Conservation (phyloP, 2,329 filamentous ascomycete genomes). For the Colletotrichum acutatum region DNA sequence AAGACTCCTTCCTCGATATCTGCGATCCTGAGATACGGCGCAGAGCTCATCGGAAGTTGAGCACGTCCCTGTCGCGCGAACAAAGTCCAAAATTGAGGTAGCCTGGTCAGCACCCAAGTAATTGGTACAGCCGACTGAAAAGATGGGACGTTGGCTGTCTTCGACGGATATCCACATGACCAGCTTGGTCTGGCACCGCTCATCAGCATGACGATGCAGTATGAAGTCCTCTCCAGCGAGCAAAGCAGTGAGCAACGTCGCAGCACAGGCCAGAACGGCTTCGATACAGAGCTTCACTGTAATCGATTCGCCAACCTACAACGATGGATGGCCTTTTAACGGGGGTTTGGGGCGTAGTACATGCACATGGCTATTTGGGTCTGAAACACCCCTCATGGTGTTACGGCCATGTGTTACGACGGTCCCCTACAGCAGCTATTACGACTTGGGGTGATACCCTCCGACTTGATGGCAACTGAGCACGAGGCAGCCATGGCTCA, state of each 20-base stretch:
- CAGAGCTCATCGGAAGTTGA: constrained; percentile 64
- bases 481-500: constrained; percentile 1
- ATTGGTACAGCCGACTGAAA: constrained; percentile 39
- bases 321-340: not conserved
- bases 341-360: not conserved
- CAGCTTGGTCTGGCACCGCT: constrained; percentile 24
- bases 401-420: not conserved
- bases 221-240: constrained; percentile 50
- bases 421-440: constrained; percentile 11
- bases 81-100: constrained; percentile 52
- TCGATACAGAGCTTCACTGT: constrained; percentile 21
- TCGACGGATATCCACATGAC: constrained; percentile 26
- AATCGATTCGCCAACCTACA: constrained; percentile 19
- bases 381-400: not conserved
- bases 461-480: constrained; percentile 25
- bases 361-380: not conserved
- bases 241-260: constrained; percentile 62
- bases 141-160: constrained; percentile 39
- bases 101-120: constrained; percentile 64
- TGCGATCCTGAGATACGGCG: constrained; percentile 45
- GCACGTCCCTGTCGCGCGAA: constrained; percentile 64
- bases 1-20: constrained; percentile 45
- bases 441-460: constrained; percentile 34
- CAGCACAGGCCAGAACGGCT: constrained; percentile 35
- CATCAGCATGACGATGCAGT: constrained; percentile 8